phyloP scores from a whole-genome alignment of 164 flowering plant genomes.

The Magnolia kwangsiensis region DNA sequence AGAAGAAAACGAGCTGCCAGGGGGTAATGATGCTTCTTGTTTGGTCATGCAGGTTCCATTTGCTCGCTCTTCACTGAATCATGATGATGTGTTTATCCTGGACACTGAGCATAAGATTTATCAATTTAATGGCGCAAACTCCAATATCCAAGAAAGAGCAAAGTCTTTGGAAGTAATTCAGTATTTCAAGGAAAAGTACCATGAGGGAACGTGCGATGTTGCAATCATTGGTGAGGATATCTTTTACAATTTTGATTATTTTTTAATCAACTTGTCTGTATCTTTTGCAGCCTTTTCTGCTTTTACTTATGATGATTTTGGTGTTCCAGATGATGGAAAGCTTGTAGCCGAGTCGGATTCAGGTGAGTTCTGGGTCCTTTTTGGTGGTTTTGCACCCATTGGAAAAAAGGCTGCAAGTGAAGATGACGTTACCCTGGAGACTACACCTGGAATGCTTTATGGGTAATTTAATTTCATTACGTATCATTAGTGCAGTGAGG shows the following conservation, averaged over 20 bases:
- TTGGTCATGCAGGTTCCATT: slow-evolving; percentile 75
- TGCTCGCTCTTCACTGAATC: slow-evolving; percentile 89
- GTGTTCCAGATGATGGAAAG: slow-evolving; percentile 83
- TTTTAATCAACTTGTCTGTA: not conserved
- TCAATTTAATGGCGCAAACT: slow-evolving; percentile 99
- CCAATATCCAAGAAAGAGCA: slow-evolving; percentile 97
- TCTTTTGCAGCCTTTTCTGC: not conserved
- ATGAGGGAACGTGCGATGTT: slow-evolving; percentile 86
- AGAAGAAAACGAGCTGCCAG: not conserved
- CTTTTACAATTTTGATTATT: not conserved
- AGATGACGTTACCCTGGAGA: slow-evolving; percentile 81
- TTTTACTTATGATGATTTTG: slow-evolving; percentile 10
- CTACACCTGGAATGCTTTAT: slow-evolving; percentile 72
- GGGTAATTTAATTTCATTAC: slow-evolving; percentile 39
- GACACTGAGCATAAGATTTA: slow-evolving; percentile 84
- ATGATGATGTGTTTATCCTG: slow-evolving; percentile 97
- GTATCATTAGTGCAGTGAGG: not conserved
- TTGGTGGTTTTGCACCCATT: slow-evolving; percentile 99
- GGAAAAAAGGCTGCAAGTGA: slow-evolving; percentile 77
- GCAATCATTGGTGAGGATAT: slow-evolving; percentile 81
- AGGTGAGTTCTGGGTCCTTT: slow-evolving; percentile 96
- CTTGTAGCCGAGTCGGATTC: slow-evolving; percentile 90
- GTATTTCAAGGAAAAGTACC: slow-evolving; percentile 86
- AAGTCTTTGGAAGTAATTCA: slow-evolving; percentile 97
- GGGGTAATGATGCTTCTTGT: slow-evolving; percentile 11